Evolutionary conservation across 1,284 basidiomycete species (phyloP).

Genomic region (Hypsizygus ulmarius): DNA sequence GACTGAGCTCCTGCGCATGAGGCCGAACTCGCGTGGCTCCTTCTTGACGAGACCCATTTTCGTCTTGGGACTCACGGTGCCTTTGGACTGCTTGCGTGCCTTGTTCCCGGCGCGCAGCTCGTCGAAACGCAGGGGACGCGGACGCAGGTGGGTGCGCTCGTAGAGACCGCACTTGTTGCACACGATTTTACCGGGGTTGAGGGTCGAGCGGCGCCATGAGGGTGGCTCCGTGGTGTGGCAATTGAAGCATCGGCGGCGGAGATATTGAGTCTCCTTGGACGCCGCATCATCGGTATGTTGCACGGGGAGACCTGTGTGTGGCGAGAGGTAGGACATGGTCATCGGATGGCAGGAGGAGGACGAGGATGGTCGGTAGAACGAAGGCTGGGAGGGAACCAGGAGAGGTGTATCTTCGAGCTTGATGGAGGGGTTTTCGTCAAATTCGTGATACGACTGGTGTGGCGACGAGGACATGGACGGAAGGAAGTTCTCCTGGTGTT

Average conservation of each 20-base stretch:
- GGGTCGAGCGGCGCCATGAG: conserved; percentile 78
- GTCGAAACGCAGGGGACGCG: conserved; percentile 78
- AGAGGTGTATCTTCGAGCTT: conserved; percentile 64
- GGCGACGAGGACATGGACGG: conserved; percentile 42
- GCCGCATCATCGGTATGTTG: conserved; percentile 86
- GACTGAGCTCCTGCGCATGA: conserved; percentile 58
- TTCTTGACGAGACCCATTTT: conserved; percentile 51
- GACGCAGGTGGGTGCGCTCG: conserved; percentile 78
- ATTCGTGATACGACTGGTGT: conserved; percentile 45
- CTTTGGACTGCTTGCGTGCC: conserved; percentile 61
- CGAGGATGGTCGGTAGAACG: conserved; percentile 35
- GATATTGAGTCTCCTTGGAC: conserved; percentile 82
- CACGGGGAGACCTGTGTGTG: conserved; percentile 60
- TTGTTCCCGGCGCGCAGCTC: conserved; percentile 80
- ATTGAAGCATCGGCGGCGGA: conserved; percentile 81
- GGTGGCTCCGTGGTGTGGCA: conserved; percentile 86
- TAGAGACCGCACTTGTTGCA: conserved; percentile 89
- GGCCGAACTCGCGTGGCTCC: conserved; percentile 53
- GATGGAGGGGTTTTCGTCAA: conserved; percentile 48
- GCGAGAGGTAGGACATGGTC: conserved; percentile 46
- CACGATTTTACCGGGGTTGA: conserved; percentile 85
- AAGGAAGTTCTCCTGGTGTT: conserved; percentile 31
- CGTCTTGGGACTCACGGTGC: conserved; percentile 33
- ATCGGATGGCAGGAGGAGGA: conserved; percentile 28
- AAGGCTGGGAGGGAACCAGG: conserved; percentile 59